Conservation (phyloP, 306 rosid genomes). For the Citrullus mucosospermus region DNA sequence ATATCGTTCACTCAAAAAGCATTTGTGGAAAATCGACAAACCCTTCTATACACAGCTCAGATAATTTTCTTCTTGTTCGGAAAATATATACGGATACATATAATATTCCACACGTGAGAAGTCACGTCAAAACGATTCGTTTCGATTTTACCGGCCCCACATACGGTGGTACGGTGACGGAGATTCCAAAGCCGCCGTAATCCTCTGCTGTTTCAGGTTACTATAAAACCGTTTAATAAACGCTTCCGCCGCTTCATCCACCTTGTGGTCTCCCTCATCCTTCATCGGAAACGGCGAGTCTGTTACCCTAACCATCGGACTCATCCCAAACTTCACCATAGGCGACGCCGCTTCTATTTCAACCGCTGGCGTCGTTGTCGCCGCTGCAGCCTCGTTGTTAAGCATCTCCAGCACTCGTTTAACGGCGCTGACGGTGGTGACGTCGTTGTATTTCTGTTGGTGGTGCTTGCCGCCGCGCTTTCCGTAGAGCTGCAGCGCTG, state of each 20-base stretch:
- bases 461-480: slow-evolving; percentile 12
- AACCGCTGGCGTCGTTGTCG: slow-evolving; percentile 14
- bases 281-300: slow-evolving; percentile 57
- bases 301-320: slow-evolving; percentile 29
- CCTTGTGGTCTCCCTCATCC: slow-evolving; percentile 39
- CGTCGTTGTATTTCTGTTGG: slow-evolving; percentile 29
- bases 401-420: slow-evolving; percentile 61
- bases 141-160: slow-evolving; percentile 20
- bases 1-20: neutral
- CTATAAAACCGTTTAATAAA: slow-evolving; percentile 49
- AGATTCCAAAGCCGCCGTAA: slow-evolving; percentile 14
- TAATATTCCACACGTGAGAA: neutral
- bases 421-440: slow-evolving; percentile 22
- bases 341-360: slow-evolving; percentile 39
- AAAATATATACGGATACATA: neutral
- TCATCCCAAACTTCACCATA: slow-evolving; percentile 13
- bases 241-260: slow-evolving; percentile 49
- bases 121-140: neutral
- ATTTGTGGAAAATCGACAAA: neutral
- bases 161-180: slow-evolving; percentile 26
- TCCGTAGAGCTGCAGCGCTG: slow-evolving; percentile 14
- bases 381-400: slow-evolving; percentile 17
- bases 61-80: neutral
- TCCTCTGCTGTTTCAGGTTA: slow-evolving; percentile 32
- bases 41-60: neutral